phyloP scores from a whole-genome alignment of 2,329 filamentous ascomycete species.

The Cytospora chrysosperma region DNA sequence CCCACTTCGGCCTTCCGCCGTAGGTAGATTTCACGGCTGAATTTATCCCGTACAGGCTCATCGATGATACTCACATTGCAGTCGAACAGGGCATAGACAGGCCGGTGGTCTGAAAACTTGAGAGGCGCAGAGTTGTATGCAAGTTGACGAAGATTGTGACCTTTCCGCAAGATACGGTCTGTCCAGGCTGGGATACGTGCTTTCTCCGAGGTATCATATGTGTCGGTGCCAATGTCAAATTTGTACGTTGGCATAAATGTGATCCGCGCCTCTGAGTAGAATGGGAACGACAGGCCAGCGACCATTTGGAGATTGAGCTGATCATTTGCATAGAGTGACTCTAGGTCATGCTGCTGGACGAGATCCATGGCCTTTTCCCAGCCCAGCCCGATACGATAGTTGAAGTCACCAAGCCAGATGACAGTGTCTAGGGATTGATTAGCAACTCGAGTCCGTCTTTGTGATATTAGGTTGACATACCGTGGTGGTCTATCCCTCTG shows the following conservation, averaged over 20 bases:
- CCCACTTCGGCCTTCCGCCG: conserved; percentile 67
- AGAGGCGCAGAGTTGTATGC: conserved; percentile 81
- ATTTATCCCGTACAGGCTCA: conserved; percentile 66
- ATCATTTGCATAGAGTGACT: conserved; percentile 84
- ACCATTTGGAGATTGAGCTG: conserved; percentile 98
- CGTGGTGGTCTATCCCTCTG: conserved; percentile 86
- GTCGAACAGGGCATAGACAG: conserved; percentile 86
- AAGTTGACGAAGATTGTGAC: conserved; percentile 76
- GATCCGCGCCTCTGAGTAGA: conserved; percentile 87
- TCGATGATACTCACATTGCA: conserved; percentile 81
- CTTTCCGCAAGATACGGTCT: conserved; percentile 87
- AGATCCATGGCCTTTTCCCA: conserved; percentile 76
- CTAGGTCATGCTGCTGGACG: conserved; percentile 70
- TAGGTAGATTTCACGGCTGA: conserved; percentile 74
- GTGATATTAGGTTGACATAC: conserved; percentile 38
- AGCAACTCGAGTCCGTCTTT: conserved; percentile 19
- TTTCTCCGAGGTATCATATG: conserved; percentile 95
- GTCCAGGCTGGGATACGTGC: conserved; percentile 95
- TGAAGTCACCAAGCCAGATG: conserved; percentile 97
- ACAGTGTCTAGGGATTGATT: conserved; percentile 57
- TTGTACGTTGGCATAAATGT: conserved; percentile 94
- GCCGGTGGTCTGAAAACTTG: conserved; percentile 92
- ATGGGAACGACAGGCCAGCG: conserved; percentile 82
- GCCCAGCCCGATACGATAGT: conserved; percentile 87
- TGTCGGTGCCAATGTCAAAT: conserved; percentile 84